These are phyloP conservation scores for Trichoderma asperellum DNA, from an alignment of 2,329 filamentous ascomycete genomes.

Conservation along the genomic window DNA sequence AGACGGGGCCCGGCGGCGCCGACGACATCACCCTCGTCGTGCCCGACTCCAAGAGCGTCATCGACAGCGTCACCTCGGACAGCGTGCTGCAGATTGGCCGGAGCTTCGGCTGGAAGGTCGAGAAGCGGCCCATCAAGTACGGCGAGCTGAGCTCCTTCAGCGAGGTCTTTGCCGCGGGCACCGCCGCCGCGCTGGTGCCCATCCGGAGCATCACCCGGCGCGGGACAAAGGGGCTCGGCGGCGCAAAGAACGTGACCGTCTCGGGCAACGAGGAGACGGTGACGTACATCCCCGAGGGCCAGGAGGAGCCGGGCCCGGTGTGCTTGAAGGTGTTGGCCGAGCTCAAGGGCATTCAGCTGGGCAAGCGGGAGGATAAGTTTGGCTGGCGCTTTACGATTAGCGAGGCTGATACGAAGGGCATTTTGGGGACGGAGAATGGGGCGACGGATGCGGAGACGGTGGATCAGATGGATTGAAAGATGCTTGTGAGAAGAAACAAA, in stretches of 20 bases:
- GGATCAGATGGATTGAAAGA: slow-evolving; percentile 39
- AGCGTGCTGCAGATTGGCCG: slow-evolving; percentile 76
- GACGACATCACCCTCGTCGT: slow-evolving; percentile 73
- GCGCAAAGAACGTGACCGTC: slow-evolving; percentile 46
- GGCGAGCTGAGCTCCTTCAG: slow-evolving; percentile 56
- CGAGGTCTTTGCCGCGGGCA: slow-evolving; percentile 91
- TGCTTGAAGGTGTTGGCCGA: slow-evolving; percentile 73
- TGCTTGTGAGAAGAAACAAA: not conserved
- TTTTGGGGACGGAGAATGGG: slow-evolving; percentile 29
- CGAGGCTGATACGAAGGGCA: slow-evolving; percentile 47
- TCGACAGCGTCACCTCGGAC: slow-evolving; percentile 82
- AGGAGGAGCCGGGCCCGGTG: slow-evolving; percentile 72
- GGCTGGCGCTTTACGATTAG: slow-evolving; percentile 66
- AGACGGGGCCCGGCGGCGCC: slow-evolving; percentile 54
- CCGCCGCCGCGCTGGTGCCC: slow-evolving; percentile 86
- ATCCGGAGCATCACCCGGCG: slow-evolving; percentile 86
- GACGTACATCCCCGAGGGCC: slow-evolving; percentile 57
- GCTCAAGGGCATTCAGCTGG: slow-evolving; percentile 84
- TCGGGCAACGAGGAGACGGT: slow-evolving; percentile 50
- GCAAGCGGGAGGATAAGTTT: slow-evolving; percentile 75
- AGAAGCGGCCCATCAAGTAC: slow-evolving; percentile 72
- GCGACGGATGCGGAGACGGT: slow-evolving; percentile 36
- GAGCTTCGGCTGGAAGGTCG: slow-evolving; percentile 82
- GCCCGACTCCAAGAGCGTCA: slow-evolving; percentile 86
- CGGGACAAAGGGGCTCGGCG: slow-evolving; percentile 36